Conservation (phyloP, 306 rosid genomes). For the Hippophae gyantsensis region DNA sequence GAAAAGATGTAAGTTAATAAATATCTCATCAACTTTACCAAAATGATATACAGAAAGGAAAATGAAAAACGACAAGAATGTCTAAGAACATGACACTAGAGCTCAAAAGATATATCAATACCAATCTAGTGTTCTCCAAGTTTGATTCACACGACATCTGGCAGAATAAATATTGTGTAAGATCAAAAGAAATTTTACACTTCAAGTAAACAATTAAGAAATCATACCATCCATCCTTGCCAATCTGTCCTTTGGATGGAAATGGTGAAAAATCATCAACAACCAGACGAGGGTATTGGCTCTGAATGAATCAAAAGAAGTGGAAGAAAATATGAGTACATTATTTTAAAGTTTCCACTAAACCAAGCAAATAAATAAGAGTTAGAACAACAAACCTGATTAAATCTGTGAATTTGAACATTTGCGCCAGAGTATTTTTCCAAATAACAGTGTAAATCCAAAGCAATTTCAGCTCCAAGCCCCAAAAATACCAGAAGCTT, state of each 20-base stretch:
- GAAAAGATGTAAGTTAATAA: no score
- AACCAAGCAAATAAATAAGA: constrained; percentile 16
- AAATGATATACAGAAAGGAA: no score
- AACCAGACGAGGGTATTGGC: constrained; percentile 87
- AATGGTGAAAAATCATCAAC: constrained; percentile 69
- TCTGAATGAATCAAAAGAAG: constrained; percentile 40
- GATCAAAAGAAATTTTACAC: not conserved
- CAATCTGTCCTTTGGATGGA: constrained; percentile 71
- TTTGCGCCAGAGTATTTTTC: constrained; percentile 60
- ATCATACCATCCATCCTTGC: constrained; percentile 90
- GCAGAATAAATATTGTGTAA: no score
- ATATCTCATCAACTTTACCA: no score
- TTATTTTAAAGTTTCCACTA: constrained; percentile 6
- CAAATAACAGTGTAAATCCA: constrained; percentile 16
- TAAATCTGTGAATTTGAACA: constrained; percentile 79
- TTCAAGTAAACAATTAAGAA: constrained; percentile 9
- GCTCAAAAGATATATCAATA: no score
- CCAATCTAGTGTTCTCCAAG: no score
- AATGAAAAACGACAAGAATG: no score
- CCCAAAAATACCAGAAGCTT: no score
- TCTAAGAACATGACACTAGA: no score
- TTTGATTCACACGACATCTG: no score
- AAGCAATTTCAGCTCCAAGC: no score
- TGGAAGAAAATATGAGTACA: constrained; percentile 11
- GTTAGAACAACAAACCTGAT: constrained; percentile 57